phyloP scores from a whole-genome alignment of 352 stramenopile species.

The Pythium coloratum region DNA sequence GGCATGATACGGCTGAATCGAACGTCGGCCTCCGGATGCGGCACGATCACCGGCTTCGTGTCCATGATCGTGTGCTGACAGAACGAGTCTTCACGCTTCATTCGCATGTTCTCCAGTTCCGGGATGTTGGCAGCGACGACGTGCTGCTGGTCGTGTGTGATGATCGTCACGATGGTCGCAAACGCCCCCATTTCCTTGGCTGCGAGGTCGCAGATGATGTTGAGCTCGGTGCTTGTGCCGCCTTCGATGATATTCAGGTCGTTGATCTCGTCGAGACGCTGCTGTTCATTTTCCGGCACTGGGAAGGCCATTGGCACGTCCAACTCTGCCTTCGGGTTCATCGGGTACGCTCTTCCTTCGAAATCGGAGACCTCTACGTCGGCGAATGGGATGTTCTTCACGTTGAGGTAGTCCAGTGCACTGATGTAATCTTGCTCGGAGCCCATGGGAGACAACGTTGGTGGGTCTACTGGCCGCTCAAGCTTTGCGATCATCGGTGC shows the following conservation, averaged over 20 bases:
- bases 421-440: not conserved
- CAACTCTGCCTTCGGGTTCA: slow-evolving; percentile 27
- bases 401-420: not conserved
- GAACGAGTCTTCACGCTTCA: slow-evolving; percentile 43
- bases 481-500: not conserved
- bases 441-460: not conserved
- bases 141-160: slow-evolving; percentile 44
- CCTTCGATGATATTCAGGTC: slow-evolving; percentile 37
- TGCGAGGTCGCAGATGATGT: slow-evolving; percentile 67
- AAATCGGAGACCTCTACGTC: slow-evolving; percentile 45
- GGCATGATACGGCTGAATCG: slow-evolving; percentile 36
- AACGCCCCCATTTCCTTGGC: slow-evolving; percentile 52
- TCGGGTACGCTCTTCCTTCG: slow-evolving; percentile 40
- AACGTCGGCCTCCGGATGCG: slow-evolving; percentile 52
- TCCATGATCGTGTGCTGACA: slow-evolving; percentile 56
- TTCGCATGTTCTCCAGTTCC: slow-evolving; percentile 31
- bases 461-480: not conserved
- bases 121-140: slow-evolving; percentile 39
- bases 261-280: slow-evolving; percentile 49
- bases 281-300: slow-evolving; percentile 39
- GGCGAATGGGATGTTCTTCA: slow-evolving; percentile 27
- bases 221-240: slow-evolving; percentile 50
- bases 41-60: slow-evolving; percentile 53
- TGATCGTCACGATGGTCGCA: slow-evolving; percentile 58
- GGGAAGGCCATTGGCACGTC: slow-evolving; percentile 35